Evolutionary conservation across 2,329 filamentous ascomycete genomes (phyloP).

Genomic region (Fusarium chuoi): DNA sequence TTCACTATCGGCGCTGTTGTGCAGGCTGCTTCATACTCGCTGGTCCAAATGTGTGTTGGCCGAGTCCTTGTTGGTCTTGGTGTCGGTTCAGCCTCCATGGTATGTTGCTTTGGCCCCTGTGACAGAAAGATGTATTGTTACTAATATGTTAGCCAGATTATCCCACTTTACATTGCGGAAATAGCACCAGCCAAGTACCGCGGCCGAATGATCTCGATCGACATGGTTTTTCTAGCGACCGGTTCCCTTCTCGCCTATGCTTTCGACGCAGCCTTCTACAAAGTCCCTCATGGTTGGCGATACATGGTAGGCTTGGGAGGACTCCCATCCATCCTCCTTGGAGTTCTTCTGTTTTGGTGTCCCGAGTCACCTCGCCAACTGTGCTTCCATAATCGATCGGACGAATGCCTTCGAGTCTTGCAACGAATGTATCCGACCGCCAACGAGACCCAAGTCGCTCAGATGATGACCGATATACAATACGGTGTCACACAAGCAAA

Average conservation of each 20-base stretch:
- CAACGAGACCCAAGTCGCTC: slow-evolving; percentile 51
- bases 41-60: slow-evolving; percentile 43
- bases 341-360: slow-evolving; percentile 54
- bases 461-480: slow-evolving; percentile 35
- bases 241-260: slow-evolving; percentile 55
- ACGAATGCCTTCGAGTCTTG: slow-evolving; percentile 53
- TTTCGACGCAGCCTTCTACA: slow-evolving; percentile 52
- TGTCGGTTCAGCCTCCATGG: slow-evolving; percentile 59
- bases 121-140: too few relatives aligned
- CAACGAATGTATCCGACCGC: slow-evolving; percentile 53
- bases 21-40: slow-evolving; percentile 36
- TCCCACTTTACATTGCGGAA: slow-evolving; percentile 57
- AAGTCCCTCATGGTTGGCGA: slow-evolving; percentile 57
- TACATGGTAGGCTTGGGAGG: slow-evolving; percentile 60
- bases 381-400: slow-evolving; percentile 52
- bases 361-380: slow-evolving; percentile 61
- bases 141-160: too few relatives aligned
- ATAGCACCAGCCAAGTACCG: slow-evolving; percentile 60
- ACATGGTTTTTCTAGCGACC: slow-evolving; percentile 57
- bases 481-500: background rate
- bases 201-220: slow-evolving; percentile 59
- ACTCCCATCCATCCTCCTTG: slow-evolving; percentile 57
- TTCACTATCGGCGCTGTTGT: slow-evolving; percentile 38
- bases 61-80: slow-evolving; percentile 60
- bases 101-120: slow-evolving; percentile 13